phyloP scores from a whole-genome alignment of 306 rosid genomes.

The Gynostemma pentaphyllum region DNA sequence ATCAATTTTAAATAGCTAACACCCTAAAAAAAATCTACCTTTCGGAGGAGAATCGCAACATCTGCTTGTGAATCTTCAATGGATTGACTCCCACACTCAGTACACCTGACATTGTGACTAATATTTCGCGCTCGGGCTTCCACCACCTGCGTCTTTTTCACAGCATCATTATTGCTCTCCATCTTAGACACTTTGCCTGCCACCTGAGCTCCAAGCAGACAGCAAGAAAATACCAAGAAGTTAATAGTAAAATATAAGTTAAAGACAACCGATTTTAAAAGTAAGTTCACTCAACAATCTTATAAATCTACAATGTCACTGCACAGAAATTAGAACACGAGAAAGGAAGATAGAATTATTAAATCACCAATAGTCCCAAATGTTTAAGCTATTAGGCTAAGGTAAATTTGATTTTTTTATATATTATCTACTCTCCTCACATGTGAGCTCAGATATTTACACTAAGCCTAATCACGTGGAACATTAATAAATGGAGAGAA shows the following conservation, averaged over 20 bases:
- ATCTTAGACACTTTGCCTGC: conserved; percentile 13
- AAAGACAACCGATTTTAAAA: neutral
- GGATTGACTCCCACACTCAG: conserved; percentile 96
- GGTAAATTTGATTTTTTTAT: too few relatives aligned
- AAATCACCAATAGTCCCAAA: too few relatives aligned
- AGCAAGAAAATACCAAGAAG: neutral
- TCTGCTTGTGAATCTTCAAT: conserved; percentile 97
- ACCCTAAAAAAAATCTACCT: conserved; percentile 29
- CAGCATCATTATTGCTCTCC: conserved; percentile 55
- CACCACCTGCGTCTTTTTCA: conserved; percentile 39
- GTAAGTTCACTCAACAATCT: neutral
- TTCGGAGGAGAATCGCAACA: conserved; percentile 87
- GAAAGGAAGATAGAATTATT: too few relatives aligned
- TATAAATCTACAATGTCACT: neutral
- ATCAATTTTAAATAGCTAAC: too few relatives aligned
- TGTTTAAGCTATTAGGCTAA: too few relatives aligned
- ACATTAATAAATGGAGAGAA: too few relatives aligned
- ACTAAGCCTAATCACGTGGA: too few relatives aligned
- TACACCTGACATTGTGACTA: conserved; percentile 91
- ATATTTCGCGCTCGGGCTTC: conserved; percentile 82
- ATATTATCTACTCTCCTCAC: too few relatives aligned
- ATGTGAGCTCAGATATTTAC: too few relatives aligned
- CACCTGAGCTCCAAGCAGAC: neutral
- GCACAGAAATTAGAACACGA: neutral
- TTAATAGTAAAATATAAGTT: neutral